A percentile compares a stretch with the other conserved stretches of the same genome.
Conservation (phyloP, 805 yeast genomes). For the Suhomyces sp. region DNA sequence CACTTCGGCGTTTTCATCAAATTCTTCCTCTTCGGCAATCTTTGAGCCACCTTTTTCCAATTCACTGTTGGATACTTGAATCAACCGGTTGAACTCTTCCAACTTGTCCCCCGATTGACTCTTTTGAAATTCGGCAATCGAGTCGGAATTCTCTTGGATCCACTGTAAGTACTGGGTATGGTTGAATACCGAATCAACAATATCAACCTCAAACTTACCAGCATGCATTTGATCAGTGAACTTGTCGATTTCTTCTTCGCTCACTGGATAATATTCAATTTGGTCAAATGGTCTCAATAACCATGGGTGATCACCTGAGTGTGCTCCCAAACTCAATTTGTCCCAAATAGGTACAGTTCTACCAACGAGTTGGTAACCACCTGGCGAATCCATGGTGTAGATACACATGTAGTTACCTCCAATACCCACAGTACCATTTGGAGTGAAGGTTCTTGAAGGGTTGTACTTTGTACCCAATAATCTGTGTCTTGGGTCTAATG, state of each 20-base stretch:
- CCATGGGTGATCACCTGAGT: constrained; percentile 71
- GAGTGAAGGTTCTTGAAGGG: constrained; percentile 94
- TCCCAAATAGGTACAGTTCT: constrained; percentile 98
- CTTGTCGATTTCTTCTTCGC: constrained; percentile 75
- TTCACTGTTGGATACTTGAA: constrained; percentile 78
- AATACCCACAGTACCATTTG: constrained; percentile 95
- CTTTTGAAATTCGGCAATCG: constrained; percentile 66
- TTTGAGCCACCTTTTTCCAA: constrained; percentile 52
- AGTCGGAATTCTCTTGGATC: constrained; percentile 68
- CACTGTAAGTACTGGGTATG: constrained; percentile 75
- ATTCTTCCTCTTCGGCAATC: constrained; percentile 48
- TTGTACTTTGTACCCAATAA: constrained; percentile 90
- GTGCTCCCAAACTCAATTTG: constrained; percentile 74
- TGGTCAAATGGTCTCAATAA: constrained; percentile 89
- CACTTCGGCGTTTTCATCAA: constrained; percentile 74
- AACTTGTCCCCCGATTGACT: constrained; percentile 76
- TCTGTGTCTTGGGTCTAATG: constrained; percentile 94
- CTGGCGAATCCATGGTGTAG: constrained; percentile 97
- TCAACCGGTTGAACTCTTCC: constrained; percentile 80
- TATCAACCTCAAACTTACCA: constrained; percentile 75
- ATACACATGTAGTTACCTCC: constrained; percentile 99
- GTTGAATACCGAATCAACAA: constrained; percentile 77
- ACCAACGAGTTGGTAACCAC: constrained; percentile 96
- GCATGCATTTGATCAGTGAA: constrained; percentile 71
- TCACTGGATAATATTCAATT: constrained; percentile 89